Evolutionary conservation across 1,139 yeast genomes (phyloP), one percentile per base, ranked within the genome.

Genomic region (Yamadazyma trypodendri): DNA sequence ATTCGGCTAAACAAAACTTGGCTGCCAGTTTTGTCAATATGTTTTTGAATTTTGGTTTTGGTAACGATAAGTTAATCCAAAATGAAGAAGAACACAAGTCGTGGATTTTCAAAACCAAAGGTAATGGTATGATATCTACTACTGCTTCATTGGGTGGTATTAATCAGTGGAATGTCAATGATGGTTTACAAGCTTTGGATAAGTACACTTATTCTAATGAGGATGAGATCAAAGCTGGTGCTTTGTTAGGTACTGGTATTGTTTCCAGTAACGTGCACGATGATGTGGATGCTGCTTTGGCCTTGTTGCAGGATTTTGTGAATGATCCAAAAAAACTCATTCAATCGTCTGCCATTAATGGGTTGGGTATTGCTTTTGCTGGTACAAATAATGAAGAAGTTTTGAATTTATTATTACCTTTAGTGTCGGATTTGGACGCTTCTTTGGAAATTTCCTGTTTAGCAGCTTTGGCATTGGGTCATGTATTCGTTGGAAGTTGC

Each of bases 11-110:
- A 58, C 97, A 92, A 62, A 92, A 90, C 59, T 73, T 92, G 54
- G 98, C 97, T n/a, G 82, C 95, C 5, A 79, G 94, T 14, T 92
- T 94, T 63, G 97, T 90, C 37, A 94, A 89, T 57, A 86, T 92
- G 3, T 88, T 90, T 58, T 75, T 89, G 49, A 94, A 92, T 62
- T 78, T 92, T 51, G 98, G 98, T 41, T 90, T 79, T 56, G 90
- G 95, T 45, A 75, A 78, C 37, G 97, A 92, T 61, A 88, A 87
- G 59, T 72, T 90, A 48, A 69, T 90, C 45, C 78, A 82, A 45
- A 85, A 85, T 33, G 81, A 75, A 39, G 87, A 81, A 48, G 94
- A 84, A 45, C 77, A 79, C 48, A 75, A 77, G 42, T 77, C 84
- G 13, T 89, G 96, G 95, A 87, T 92, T 39, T 89, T 84, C 66